A percentile compares a stretch with the other conserved stretches of the same genome.
These are phyloP conservation scores for Coemansia sp. DNA, from an alignment of 192 early-diverging fungal genomes.

Conservation along the genomic window DNA sequence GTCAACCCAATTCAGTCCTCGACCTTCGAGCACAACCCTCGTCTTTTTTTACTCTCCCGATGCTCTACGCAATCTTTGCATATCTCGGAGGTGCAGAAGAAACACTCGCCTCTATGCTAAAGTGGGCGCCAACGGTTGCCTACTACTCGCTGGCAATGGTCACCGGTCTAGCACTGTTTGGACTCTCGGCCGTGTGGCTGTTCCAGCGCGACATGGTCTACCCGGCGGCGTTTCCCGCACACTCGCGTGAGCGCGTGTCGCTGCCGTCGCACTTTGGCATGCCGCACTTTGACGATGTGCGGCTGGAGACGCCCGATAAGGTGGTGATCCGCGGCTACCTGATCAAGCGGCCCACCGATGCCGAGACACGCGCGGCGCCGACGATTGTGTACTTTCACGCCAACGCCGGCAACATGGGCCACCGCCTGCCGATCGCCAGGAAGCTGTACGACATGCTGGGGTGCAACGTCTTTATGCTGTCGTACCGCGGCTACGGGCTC, in stretches of 20 bases:
- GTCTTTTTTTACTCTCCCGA: no score
- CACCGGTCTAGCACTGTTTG: conserved; percentile 18
- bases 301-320: conserved; percentile 73
- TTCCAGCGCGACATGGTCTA: conserved; percentile 80
- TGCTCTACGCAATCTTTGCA: conserved; percentile 43
- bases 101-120: conserved; percentile 17
- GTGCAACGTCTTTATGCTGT: conserved; percentile 94
- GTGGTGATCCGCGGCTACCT: conserved; percentile 76
- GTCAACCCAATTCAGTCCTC: no score
- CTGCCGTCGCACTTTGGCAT: conserved; percentile 67
- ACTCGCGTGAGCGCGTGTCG: conserved; percentile 47
- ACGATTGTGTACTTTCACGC: conserved; percentile 93
- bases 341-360: conserved; percentile 60
- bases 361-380: conserved; percentile 54
- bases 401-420: conserved; percentile 99
- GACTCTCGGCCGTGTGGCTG: conserved; percentile 53
- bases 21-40: no score
- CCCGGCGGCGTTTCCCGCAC: conserved; percentile 57
- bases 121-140: conserved; percentile 28
- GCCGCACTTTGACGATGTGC: conserved; percentile 66
- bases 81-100: conserved; percentile 34
- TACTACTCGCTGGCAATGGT: conserved; percentile 31
- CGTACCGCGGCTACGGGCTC: conserved; percentile 94
- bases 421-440: conserved; percentile 88
- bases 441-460: conserved; percentile 60